These are phyloP conservation scores for Fusarium sp. DNA, from an alignment of 2,329 filamentous ascomycete genomes.

Conservation along the genomic window DNA sequence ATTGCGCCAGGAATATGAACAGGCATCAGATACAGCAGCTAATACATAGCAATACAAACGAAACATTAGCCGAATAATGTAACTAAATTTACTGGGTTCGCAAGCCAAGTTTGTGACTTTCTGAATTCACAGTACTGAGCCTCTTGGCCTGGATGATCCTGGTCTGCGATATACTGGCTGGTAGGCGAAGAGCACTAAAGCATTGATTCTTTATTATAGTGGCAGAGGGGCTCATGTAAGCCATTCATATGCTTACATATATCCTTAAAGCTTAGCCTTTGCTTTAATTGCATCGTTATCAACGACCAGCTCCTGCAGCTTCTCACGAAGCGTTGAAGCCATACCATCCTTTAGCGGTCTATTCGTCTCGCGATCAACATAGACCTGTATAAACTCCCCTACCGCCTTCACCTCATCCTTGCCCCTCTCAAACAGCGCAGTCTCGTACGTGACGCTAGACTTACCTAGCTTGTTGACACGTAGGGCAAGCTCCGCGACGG, in stretches of 20 bases:
- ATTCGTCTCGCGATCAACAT: slow-evolving; percentile 78
- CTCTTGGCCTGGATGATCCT: background rate
- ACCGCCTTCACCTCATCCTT: slow-evolving; percentile 79
- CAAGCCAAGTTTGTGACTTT: background rate
- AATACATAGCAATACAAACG: background rate
- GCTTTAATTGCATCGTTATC: background rate
- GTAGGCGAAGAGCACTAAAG: background rate
- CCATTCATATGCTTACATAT: background rate
- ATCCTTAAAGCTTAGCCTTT: slow-evolving; percentile 25
- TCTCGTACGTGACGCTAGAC: slow-evolving; percentile 89
- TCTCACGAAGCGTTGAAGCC: slow-evolving; percentile 64
- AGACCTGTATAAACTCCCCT: slow-evolving; percentile 87
- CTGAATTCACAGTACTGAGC: background rate
- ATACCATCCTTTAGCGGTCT: slow-evolving; percentile 75
- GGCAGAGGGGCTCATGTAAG: background rate
- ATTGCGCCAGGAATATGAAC: background rate
- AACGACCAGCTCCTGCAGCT: slow-evolving; percentile 65
- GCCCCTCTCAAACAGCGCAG: slow-evolving; percentile 83
- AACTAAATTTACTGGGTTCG: background rate
- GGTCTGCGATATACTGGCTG: background rate
- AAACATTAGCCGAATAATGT: background rate
- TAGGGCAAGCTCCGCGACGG: slow-evolving; percentile 81
- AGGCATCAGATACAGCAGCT: background rate
- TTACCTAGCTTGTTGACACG: slow-evolving; percentile 85
- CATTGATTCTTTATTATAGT: background rate